phyloP scores from a whole-genome alignment of 768 basidiomycete genomes.

The Fistulinella prunicolor region DNA sequence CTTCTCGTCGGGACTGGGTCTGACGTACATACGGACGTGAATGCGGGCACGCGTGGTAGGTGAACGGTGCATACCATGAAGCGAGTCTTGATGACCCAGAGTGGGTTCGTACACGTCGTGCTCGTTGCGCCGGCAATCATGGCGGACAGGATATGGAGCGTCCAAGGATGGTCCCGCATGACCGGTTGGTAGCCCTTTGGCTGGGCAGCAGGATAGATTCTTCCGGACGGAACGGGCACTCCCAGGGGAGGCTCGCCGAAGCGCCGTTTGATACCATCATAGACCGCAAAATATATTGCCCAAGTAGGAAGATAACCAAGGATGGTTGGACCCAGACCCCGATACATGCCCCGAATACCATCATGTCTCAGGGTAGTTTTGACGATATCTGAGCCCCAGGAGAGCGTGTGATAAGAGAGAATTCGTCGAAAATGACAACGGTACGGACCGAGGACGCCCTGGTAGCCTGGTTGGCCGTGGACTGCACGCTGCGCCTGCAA shows the following conservation, averaged over 20 bases:
- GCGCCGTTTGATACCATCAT: slow-evolving; percentile 88
- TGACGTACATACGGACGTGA: slow-evolving; percentile 30
- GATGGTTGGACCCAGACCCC: slow-evolving; percentile 96
- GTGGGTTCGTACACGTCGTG: slow-evolving; percentile 90
- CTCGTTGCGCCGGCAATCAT: slow-evolving; percentile 95
- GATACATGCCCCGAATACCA: slow-evolving; percentile 88
- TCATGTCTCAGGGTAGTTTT: slow-evolving; percentile 55
- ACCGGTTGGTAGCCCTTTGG: slow-evolving; percentile 83
- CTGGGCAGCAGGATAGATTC: slow-evolving; percentile 78
- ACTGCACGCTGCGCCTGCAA: slow-evolving; percentile 88
- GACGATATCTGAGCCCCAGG: slow-evolving; percentile 44
- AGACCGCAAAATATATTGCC: slow-evolving; percentile 98
- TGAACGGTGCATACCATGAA: slow-evolving; percentile 76
- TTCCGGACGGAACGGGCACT: slow-evolving; percentile 34
- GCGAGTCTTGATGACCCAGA: slow-evolving; percentile 99
- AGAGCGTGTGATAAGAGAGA: slow-evolving; percentile 14
- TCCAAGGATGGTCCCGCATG: slow-evolving; percentile 80
- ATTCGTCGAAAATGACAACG: slow-evolving; percentile 6
- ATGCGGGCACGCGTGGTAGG: slow-evolving; percentile 3
- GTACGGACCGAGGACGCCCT: slow-evolving; percentile 68
- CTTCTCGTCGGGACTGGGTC: slow-evolving; percentile 82
- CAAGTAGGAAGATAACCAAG: slow-evolving; percentile 97
- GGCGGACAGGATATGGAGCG: slow-evolving; percentile 87
- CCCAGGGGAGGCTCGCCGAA: slow-evolving; percentile 68
- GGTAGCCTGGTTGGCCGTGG: slow-evolving; percentile 68